Evolutionary conservation across 192 early-diverging fungal species (phyloP).

Genomic region (Linnemannia hyalina): DNA sequence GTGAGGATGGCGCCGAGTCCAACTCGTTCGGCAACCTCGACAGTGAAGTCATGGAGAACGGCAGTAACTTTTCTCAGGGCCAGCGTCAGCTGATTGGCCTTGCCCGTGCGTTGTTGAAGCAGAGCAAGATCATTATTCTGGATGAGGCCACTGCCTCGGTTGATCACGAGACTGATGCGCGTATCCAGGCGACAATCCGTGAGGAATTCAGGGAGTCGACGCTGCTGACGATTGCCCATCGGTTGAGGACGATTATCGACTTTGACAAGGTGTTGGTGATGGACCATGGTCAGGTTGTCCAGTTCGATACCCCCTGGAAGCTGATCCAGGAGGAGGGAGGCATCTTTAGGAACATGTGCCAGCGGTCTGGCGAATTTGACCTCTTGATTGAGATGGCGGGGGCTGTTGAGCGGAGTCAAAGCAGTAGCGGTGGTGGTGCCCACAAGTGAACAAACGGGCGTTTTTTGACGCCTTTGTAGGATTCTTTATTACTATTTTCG

Average conservation of each 20-base stretch:
- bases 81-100: conserved; percentile 90
- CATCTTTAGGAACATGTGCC: conserved; percentile 83
- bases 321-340: conserved; percentile 73
- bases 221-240: conserved; percentile 92
- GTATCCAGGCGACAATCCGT: conserved; percentile 91
- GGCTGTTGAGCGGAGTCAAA: conserved; percentile 20
- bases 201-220: conserved; percentile 83
- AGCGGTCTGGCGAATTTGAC: conserved; percentile 87
- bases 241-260: conserved; percentile 87
- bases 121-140: conserved; percentile 67
- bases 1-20: conserved; percentile 30
- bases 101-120: conserved; percentile 83
- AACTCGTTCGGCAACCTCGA: conserved; percentile 65
- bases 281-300: conserved; percentile 80
- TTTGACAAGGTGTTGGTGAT: conserved; percentile 87
- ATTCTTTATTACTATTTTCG: not conserved
- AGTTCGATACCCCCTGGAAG: conserved; percentile 67
- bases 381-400: conserved; percentile 63
- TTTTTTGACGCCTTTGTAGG: not conserved
- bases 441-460: not conserved
- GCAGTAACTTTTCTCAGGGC: conserved; percentile 85
- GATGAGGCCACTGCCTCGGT: conserved; percentile 72
- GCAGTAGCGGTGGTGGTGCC: conserved; percentile 6
- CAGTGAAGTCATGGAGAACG: conserved; percentile 73
- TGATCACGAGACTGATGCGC: conserved; percentile 88